Conservation (phyloP, 768 basidiomycete genomes). For the Tephrocybe sp. region DNA sequence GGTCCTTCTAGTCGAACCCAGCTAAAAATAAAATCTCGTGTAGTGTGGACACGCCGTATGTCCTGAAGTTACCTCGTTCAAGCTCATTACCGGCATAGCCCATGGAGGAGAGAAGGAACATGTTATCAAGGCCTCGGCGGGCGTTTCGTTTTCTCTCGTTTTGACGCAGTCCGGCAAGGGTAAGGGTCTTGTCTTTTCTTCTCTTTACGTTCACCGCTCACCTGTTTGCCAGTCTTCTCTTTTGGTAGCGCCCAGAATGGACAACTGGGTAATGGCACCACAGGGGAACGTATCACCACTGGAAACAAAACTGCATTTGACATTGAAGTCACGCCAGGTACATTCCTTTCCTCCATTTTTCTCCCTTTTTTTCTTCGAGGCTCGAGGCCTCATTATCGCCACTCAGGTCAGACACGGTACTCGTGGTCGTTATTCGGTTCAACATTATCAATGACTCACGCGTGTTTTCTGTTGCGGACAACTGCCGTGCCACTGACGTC, state of each 20-base stretch:
- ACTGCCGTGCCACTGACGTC: too few species aligned
- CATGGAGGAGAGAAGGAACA: slow-evolving; percentile 59
- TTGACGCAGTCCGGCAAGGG: slow-evolving; percentile 83
- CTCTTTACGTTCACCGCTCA: neutral
- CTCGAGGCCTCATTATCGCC: neutral
- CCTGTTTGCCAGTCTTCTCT: slow-evolving; percentile 57
- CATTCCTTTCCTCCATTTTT: slow-evolving; percentile 14
- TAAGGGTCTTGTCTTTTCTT: slow-evolving; percentile 27
- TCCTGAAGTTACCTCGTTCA: slow-evolving; percentile 68
- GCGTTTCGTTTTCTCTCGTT: slow-evolving; percentile 80
- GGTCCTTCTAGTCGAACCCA: slow-evolving; percentile 1
- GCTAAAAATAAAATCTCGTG: too few species aligned
- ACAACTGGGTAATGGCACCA: slow-evolving; percentile 89
- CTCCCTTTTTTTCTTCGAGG: neutral
- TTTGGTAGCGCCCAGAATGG: slow-evolving; percentile 93
- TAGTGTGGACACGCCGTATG: slow-evolving; percentile 72
- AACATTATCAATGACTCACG: neutral
- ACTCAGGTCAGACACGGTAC: neutral
- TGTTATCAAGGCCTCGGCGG: slow-evolving; percentile 73
- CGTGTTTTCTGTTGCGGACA: too few species aligned
- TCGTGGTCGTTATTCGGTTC: too few species aligned
- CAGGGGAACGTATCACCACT: slow-evolving; percentile 86
- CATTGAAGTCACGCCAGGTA: slow-evolving; percentile 68
- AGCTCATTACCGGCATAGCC: slow-evolving; percentile 55
- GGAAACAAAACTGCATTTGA: slow-evolving; percentile 86